Base-by-base conservation (phyloP, 129 eudicot species). In the Artemisia annua region DNA sequence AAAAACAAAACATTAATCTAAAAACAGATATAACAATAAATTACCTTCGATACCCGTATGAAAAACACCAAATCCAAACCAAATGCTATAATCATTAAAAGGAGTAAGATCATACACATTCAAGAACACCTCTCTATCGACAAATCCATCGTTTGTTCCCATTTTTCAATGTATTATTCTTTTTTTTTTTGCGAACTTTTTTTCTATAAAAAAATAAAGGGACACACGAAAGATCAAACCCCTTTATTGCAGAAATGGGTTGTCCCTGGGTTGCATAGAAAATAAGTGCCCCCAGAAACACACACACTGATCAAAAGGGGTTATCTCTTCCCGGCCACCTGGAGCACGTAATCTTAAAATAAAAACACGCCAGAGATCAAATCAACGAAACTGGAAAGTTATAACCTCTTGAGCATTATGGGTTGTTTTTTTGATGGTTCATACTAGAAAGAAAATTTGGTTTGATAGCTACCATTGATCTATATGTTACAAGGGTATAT, bases 1-100 rank as follows among this genome's bases (percentile, higher is more conserved):
- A 72, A 5, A 48, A 72, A 16, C 6, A 18, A 17, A 57, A 52
- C 11, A 59, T 20, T 3, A 35, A 18, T 44, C 15, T 20, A 61
- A 7, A 43, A 72, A 48, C 69, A 58, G 56, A 66, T 15, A 7
- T 48, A 66, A 52, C 70, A 43, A 11, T 2, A 8, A 7, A 66
- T 59, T 9, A 87, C 91, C 91, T 87, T 87, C 84, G 70, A 87
- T 78, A 35, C 91, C 91, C n/a, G 91, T 81, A 81, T 87, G 91
- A 17, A 87, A 87, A 67, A 87, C 57, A 49, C 92, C 92, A 50
- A 87, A 71, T 75, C 92, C 92, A 60, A 87, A 67, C 85, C 88
- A 87, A 54, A 76, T 62, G 74, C 82, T 66, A 66, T 87, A 87
- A 72, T 68, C 46, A 79, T 87, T 87, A 48, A 84, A 48, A 66